Conservation (phyloP, 2,329 filamentous ascomycete genomes). For the Capronia epimyces region DNA sequence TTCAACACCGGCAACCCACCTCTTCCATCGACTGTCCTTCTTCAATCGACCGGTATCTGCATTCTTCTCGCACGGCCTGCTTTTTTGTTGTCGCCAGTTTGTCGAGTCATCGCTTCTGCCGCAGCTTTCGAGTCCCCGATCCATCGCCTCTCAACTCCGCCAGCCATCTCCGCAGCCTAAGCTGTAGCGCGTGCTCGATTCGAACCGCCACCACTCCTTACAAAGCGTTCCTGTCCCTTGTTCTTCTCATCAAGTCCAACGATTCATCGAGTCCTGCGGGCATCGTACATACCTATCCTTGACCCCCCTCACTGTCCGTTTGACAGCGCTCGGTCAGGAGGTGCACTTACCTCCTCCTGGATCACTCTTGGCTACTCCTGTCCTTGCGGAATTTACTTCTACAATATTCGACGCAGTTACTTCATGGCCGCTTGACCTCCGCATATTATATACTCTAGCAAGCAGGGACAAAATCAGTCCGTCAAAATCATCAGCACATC, state of each 20-base stretch:
- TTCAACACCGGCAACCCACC: slow-evolving; percentile 1
- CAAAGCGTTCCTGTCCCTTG: slow-evolving; percentile 3
- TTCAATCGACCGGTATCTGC: not conserved
- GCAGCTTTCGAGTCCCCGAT: slow-evolving; percentile 13
- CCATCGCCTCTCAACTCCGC: slow-evolving; percentile 10
- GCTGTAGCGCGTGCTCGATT: slow-evolving; percentile 19
- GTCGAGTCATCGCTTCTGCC: slow-evolving; percentile 7
- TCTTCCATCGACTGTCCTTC: not conserved
- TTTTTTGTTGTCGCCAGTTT: slow-evolving; percentile 1
- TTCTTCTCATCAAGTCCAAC: not conserved
- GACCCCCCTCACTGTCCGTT: not conserved
- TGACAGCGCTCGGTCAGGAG: slow-evolving; percentile 1
- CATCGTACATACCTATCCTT: not conserved
- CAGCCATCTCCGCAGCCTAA: slow-evolving; percentile 14
- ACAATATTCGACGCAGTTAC: slow-evolving; percentile 1
- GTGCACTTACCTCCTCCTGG: not conserved
- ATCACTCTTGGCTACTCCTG: slow-evolving; percentile 3
- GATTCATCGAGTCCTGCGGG: not conserved
- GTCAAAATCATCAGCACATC: not conserved
- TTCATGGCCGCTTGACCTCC: slow-evolving; percentile 13
- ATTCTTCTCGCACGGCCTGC: slow-evolving; percentile 1
- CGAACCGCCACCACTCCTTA: slow-evolving; percentile 20
- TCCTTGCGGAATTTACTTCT: not conserved
- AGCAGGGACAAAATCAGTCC: not conserved
- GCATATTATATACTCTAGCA: slow-evolving; percentile 5